These are phyloP conservation scores for Fusarium sp. DNA, from an alignment of 2,329 filamentous ascomycete species.

Conservation along the genomic window DNA sequence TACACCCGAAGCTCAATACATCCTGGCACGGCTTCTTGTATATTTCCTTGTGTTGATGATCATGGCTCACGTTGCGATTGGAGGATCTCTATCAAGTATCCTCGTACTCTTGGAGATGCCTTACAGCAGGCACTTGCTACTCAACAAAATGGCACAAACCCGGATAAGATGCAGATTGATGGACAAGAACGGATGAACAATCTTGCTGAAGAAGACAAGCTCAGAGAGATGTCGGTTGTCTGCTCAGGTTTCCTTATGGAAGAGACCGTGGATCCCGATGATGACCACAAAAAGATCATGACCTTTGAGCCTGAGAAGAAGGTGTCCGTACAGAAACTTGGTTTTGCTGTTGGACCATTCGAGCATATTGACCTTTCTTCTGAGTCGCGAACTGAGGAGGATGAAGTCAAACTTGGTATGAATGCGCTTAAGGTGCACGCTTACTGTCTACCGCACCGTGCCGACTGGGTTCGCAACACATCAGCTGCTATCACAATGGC, in stretches of 20 bases:
- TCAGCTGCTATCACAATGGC: conserved; percentile 87
- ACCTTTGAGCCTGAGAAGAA: conserved; percentile 84
- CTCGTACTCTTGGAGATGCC: conserved; percentile 87
- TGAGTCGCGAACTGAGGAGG: conserved; percentile 89
- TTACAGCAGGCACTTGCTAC: conserved; percentile 65
- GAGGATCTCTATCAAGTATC: conserved; percentile 89
- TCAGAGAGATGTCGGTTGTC: conserved; percentile 89
- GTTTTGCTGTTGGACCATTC: conserved; percentile 94
- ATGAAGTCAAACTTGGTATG: conserved; percentile 90
- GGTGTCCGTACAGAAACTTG: conserved; percentile 89
- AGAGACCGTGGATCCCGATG: conserved; percentile 81
- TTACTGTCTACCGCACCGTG: conserved; percentile 89
- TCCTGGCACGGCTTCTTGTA: conserved; percentile 83
- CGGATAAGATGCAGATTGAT: conserved; percentile 58
- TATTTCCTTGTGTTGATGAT: conserved; percentile 96
- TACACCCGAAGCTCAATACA: conserved; percentile 88
- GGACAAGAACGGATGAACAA: conserved; percentile 59
- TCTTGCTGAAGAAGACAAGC: conserved; percentile 83
- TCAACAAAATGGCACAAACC: conserved; percentile 56
- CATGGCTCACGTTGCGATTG: conserved; percentile 85
- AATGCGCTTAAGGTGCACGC: conserved; percentile 91
- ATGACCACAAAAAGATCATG: conserved; percentile 88
- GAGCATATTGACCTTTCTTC: conserved; percentile 90
- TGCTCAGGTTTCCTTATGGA: conserved; percentile 92
- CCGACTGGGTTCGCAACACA: conserved; percentile 87